Base-by-base conservation (phyloP, 2,329 filamentous ascomycete genomes). In the Aspergillus viridinutans region DNA sequence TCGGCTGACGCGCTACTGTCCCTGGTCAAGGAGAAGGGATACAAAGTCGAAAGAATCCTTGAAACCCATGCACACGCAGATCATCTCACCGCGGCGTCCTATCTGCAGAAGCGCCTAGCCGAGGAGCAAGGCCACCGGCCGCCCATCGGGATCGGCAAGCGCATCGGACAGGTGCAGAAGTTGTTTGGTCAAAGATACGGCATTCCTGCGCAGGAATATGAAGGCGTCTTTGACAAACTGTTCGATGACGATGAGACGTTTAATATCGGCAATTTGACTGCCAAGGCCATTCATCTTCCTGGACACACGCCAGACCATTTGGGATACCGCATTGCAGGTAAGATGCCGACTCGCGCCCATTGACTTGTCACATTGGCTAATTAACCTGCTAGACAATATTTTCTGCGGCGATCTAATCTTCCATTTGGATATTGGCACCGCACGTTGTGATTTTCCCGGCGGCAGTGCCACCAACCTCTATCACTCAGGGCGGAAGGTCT, bases 281-380 rank as follows among this genome's bases (percentile, higher is more conserved):
- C 72, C 2, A 73, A 68, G 5, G 83, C 79, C 1, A 69, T 86
- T 0, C 83, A 87, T 62, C 77, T 88, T 0, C 84, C 85, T 0
- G 85, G 85, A 0, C 84, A 87, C 61, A 87, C 84, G 0, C 83
- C 84, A 0, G 85, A 87, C 61, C 84, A 87, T 57, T 61, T 87
- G 9, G 85, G 85, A 0, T 88, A 88, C 60, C 72, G 72, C 40
- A 80, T 87, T 55, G 83, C 82, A 65, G 67, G 70, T 69, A 62
- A 53, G 60, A 20, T 21, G 35, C 6, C 4, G 2, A 35, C 20
- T 12, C 12, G 3, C 12, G 9, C 10, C 4, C 17, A 40, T 14
- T 3, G 51, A 14, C 12, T 14, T 32, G 12, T 14, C n/a, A 4
- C 1, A 3, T 23, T 25, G 3, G 4, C 28, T 29, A 23, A 28